Evolutionary conservation across 1,284 basidiomycete species (phyloP).

Genomic region (Coniophora puteana): DNA sequence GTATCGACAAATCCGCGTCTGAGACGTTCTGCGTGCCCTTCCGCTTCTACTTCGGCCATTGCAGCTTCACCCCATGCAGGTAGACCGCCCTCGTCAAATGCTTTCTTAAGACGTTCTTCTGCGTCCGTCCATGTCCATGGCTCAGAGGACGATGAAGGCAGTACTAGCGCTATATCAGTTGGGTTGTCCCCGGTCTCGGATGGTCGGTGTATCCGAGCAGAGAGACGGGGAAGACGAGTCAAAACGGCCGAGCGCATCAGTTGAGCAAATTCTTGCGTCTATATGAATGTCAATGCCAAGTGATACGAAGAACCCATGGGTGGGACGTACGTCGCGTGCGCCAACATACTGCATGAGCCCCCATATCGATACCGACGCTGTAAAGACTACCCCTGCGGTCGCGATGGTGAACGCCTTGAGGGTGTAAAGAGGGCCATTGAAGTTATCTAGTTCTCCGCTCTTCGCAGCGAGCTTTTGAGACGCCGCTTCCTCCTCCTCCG

Average conservation of each 20-base stretch:
- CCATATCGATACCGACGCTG: constrained; percentile 30
- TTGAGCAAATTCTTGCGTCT: constrained; percentile 56
- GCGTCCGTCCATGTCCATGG: constrained; percentile 49
- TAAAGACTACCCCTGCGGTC: constrained; percentile 34
- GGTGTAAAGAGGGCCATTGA: constrained; percentile 38
- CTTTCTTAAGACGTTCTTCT: constrained; percentile 44
- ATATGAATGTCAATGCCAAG: not conserved
- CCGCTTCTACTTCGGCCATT: constrained; percentile 49
- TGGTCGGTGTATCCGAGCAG: constrained; percentile 46
- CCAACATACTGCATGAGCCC: constrained; percentile 37
- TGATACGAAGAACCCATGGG: not conserved
- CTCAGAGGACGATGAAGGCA: constrained; percentile 5
- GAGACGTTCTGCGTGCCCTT: constrained; percentile 42
- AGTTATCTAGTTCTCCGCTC: constrained; percentile 23
- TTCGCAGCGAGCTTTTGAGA: not conserved
- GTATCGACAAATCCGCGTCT: constrained; percentile 21
- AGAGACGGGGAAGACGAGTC: constrained; percentile 43
- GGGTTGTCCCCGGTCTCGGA: constrained; percentile 2
- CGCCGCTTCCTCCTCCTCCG: not conserved
- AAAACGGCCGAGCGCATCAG: constrained; percentile 45
- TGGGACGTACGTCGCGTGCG: constrained; percentile 34
- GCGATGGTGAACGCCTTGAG: constrained; percentile 45
- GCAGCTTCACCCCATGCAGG: constrained; percentile 48
- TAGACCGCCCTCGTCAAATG: constrained; percentile 55
- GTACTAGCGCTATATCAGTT: not conserved